Conservation (phyloP, 164 flowering plant species). For the Macadamia integrifolia region DNA sequence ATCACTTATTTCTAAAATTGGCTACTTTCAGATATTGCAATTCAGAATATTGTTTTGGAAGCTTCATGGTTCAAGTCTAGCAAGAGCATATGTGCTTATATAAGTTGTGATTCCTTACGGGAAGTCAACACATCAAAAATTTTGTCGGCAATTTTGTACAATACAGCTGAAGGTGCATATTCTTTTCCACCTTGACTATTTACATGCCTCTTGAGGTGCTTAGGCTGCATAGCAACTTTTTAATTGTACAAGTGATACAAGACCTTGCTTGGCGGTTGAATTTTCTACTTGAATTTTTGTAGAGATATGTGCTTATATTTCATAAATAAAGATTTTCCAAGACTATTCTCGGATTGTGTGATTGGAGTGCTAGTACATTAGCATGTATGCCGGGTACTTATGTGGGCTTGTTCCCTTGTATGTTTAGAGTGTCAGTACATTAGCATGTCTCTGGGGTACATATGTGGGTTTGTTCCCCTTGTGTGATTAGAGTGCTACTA, state of each 20-base stretch:
- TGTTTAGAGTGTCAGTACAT: too few species aligned
- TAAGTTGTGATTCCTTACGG: conserved; percentile 72
- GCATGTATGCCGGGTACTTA: too few species aligned
- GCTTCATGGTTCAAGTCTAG: conserved; percentile 87
- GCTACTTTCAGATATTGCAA: conserved; percentile 52
- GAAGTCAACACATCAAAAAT: conserved; percentile 84
- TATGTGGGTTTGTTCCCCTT: too few species aligned
- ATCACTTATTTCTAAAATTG: not conserved
- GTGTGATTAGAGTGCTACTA: too few species aligned
- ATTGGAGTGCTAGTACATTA: too few species aligned
- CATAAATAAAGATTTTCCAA: too few species aligned
- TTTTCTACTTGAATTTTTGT: not conserved
- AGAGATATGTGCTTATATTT: too few species aligned
- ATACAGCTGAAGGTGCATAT: conserved; percentile 39
- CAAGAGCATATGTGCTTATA: conserved; percentile 81
- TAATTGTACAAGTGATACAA: not conserved
- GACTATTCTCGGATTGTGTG: too few species aligned
- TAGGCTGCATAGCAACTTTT: not conserved
- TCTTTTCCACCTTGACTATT: not conserved
- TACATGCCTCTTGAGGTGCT: not conserved
- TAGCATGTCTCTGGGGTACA: too few species aligned
- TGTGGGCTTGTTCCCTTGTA: too few species aligned
- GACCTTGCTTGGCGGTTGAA: not conserved
- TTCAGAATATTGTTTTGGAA: conserved; percentile 63
- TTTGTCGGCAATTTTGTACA: conserved; percentile 47